Percentiles rank a stretch among this genome's conserved stretches.
Evolutionary conservation across 805 yeast genomes (phyloP).

Genomic region (Yueomyces sinensis): DNA sequence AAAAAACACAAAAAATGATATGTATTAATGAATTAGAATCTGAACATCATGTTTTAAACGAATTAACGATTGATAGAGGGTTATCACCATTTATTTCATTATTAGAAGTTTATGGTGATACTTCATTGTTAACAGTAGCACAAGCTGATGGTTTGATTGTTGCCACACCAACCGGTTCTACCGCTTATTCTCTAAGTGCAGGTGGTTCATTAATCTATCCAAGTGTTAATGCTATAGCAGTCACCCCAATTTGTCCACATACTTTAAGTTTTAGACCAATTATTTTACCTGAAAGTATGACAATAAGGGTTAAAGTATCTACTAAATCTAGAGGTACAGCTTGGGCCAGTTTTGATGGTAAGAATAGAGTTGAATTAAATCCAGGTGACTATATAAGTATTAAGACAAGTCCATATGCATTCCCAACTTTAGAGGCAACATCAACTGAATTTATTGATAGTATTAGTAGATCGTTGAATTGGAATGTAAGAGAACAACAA

Average conservation of each 20-base stretch:
- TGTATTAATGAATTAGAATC: conserved; percentile 27
- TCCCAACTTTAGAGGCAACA: conserved; percentile 78
- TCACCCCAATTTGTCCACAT: conserved; percentile 95
- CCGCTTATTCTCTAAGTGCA: conserved; percentile 89
- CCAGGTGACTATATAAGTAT: conserved; percentile 80
- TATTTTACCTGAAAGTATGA: conserved; percentile 86
- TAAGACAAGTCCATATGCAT: conserved; percentile 79
- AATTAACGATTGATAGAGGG: conserved; percentile 83
- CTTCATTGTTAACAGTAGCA: conserved; percentile 69
- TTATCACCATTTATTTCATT: conserved; percentile 87
- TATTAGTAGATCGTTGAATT: conserved; percentile 74
- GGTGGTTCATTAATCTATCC: conserved; percentile 95
- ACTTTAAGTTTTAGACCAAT: conserved; percentile 88
- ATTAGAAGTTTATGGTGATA: conserved; percentile 83
- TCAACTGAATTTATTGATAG: conserved; percentile 71
- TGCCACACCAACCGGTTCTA: conserved; percentile 93
- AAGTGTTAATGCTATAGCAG: conserved; percentile 79
- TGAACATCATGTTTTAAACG: conserved; percentile 71
- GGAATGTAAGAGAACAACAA: conserved; percentile 88
- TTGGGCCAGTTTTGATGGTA: conserved; percentile 95
- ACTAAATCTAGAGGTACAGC: conserved; percentile 75
- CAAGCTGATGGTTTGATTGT: conserved; percentile 90
- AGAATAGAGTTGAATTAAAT: conserved; percentile 64
- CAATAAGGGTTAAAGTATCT: conserved; percentile 71
- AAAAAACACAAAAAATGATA: conserved; percentile 34